A percentile compares a stretch with the other conserved stretches of the same genome.
These are phyloP conservation scores for Clonostachys byssicola DNA, from an alignment of 2,329 filamentous ascomycete species.

Conservation along the genomic window DNA sequence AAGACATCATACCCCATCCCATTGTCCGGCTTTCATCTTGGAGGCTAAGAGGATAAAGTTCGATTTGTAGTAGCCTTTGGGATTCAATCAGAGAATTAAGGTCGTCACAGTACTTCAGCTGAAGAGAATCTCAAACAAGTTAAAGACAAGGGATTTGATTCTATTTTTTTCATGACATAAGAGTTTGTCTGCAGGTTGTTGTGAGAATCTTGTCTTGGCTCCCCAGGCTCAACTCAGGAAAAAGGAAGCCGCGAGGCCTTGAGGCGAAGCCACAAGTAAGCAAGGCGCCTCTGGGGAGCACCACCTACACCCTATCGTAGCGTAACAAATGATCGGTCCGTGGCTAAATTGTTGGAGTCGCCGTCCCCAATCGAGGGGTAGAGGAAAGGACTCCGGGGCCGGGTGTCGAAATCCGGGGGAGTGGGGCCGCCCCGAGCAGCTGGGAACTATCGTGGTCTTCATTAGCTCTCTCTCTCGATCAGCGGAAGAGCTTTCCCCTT, in stretches of 20 bases:
- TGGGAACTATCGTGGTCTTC: not conserved
- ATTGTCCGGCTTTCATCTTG: slow-evolving; percentile 12
- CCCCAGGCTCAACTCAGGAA: not conserved
- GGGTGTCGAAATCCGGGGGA: not conserved
- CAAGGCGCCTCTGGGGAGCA: too few relatives aligned
- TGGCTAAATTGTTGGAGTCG: not conserved
- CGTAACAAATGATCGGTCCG: not conserved
- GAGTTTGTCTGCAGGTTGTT: not conserved
- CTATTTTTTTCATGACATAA: not conserved
- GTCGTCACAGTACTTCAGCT: not conserved
- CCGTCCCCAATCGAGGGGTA: too few relatives aligned
- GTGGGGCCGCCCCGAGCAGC: not conserved
- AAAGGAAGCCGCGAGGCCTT: not conserved
- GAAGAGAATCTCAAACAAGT: not conserved
- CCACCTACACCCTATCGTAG: not conserved
- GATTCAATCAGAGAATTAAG: not conserved
- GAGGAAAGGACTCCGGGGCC: not conserved
- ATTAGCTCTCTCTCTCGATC: too few relatives aligned
- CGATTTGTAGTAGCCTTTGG: not conserved
- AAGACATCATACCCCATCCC: slow-evolving; percentile 8
- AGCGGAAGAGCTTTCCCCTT: not conserved
- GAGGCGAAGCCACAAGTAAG: not conserved
- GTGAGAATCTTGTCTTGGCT: not conserved
- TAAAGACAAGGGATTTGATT: not conserved
- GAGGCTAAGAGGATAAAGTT: not conserved